Evolutionary conservation across 169 alveolate genomes (phyloP), one percentile per base, ranked within the genome.

Genomic region (Eimeria falciformis): DNA sequence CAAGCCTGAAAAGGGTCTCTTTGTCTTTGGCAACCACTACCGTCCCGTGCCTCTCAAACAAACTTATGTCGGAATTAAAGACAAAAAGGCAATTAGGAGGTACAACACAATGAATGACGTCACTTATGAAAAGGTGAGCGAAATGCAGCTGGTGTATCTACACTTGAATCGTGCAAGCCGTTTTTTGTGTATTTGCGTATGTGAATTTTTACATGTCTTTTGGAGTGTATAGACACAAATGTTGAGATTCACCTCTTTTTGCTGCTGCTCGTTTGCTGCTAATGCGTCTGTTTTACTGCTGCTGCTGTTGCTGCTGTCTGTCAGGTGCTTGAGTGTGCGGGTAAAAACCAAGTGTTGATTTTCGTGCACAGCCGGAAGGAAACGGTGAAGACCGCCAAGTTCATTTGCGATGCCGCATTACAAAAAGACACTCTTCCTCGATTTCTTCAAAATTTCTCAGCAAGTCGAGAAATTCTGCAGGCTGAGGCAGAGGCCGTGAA

Each of bases 321-420:
- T 58, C 90, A 94, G 93, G 95, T 94, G 93, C 96, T 75, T 96
- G 97, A 90, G 91, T 95, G 90, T 87, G 98, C 98, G 14, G 98
- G 97, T 17, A 97, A 97, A 93, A 96, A 96, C 89, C 99, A 98
- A 94, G 98, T 98, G 9, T 94, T 99, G 73, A 98, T 99, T 29
- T 99, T 99, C 94, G 99, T 99, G 66, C 99, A 99, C 94, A 97
- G 99, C 62, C 97, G 99, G 90, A 99, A 98, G 96, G 99, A 99
- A 93, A 99, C 99, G 17, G 98, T 97, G 50, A 98, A 98, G 93
- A 98, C 99, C 27, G 99, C 99, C 23, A 97, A 96, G 75, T 95
- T 96, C 90, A 96, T 98, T 43, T 94, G 98, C 66, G 99, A 98
- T 62, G 96, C 96, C 95, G 99, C 99, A 5, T 81, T 97, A 73